Base-by-base conservation (phyloP, 305 asterid species). In the Euphrasia arctica region DNA sequence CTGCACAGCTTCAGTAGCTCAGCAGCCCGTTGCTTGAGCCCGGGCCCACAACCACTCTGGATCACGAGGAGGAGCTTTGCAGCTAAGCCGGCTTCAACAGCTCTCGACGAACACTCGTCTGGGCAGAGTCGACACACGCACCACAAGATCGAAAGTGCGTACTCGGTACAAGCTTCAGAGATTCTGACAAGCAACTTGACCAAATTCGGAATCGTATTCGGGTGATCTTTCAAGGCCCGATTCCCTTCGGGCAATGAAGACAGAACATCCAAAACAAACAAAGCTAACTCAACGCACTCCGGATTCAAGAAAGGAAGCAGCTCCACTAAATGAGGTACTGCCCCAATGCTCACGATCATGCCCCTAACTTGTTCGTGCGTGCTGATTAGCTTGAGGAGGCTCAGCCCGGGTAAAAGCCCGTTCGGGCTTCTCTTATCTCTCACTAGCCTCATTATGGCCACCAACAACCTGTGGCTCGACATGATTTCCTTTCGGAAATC, bases 1-100 rank as follows among this genome's bases (percentile, higher is more conserved):
- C 91, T 74, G 67, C 91, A 85, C 18, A 82, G 83, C 73, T 82
- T 85, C 82, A 85, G 70, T 3, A 85, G 85, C 85, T 85, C 88
- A 0, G 85, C 77, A 0, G 85, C 84, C 34, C 75, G 78, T 65
- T 85, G 88, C 83, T 82, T 85, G 8, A 85, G 74, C 0, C 49
- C 51, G 1, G 82, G 73, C 29, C 50, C 66, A 52, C 86, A 85
- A 25, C 88, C 83, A 60, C 91, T 84, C 75, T 84, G 88, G 65
- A 85, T 82, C 9, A 85, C 86, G 4, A 85, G 83, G 27, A 85
- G 83, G 12, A 85, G 86, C 77, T 82, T 85, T 1, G 85, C 80
- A 2, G 86, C 86, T 4, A 85, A 77, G 28, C 89, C 88, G 0
- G 86, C 79, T 7, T 82, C 92, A 63, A 85, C 85, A 5, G 87